phyloP scores from a whole-genome alignment of 148 eudicot species.

The Vaccinium vitisidaea region DNA sequence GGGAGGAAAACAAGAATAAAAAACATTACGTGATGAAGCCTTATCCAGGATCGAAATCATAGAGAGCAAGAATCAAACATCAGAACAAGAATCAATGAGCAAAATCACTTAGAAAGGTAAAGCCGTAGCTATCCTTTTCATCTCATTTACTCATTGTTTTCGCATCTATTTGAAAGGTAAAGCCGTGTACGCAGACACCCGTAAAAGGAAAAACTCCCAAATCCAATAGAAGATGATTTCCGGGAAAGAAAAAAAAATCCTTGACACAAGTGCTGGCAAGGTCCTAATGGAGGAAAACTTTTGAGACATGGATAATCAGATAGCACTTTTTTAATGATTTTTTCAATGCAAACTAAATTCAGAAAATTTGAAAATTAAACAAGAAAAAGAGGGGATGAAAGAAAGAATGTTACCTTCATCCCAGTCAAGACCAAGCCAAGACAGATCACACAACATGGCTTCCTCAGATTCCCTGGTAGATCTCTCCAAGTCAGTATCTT shows the following conservation, averaged over 20 bases:
- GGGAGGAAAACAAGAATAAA: no score
- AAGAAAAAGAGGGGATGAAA: no score
- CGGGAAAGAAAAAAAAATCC: no score
- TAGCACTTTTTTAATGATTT: not conserved
- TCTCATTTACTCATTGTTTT: not conserved
- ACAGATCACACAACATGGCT: conserved; percentile 76
- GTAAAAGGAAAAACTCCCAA: conserved; percentile 8
- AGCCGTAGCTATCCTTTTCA: not conserved
- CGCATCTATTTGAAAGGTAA: conserved; percentile 1
- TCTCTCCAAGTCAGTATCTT: conserved; percentile 92
- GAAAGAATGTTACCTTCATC: conserved; percentile 65
- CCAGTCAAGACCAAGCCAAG: conserved; percentile 97
- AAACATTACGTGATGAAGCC: no score
- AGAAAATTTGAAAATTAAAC: not conserved
- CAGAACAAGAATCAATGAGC: no score
- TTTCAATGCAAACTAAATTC: not conserved
- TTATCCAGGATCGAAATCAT: no score
- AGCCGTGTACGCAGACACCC: not conserved
- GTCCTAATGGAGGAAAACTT: not conserved
- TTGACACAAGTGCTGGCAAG: not conserved
- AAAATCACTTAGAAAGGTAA: no score
- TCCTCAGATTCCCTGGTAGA: conserved; percentile 90
- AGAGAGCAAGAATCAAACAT: no score
- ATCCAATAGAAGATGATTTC: not conserved
- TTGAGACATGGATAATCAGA: conserved; percentile 1